phyloP scores from a whole-genome alignment of 139 green algal species.

The Picochlorum sp. region DNA sequence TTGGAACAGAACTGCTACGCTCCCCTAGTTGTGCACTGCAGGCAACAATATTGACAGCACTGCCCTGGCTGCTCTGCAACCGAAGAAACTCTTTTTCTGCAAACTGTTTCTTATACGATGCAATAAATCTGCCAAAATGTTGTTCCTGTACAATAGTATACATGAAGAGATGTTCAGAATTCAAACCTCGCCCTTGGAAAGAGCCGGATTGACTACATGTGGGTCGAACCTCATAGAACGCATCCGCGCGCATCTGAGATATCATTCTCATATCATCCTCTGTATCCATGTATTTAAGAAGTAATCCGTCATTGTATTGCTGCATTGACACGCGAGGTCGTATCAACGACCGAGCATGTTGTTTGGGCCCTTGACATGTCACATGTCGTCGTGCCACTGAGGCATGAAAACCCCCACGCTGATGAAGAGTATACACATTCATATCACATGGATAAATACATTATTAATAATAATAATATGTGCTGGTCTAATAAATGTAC shows the following conservation, averaged over 20 bases:
- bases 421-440: too few relatives aligned
- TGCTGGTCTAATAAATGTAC: too few relatives aligned
- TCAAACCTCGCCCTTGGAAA: too few relatives aligned
- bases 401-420: too few relatives aligned
- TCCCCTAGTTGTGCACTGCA: too few relatives aligned
- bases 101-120: constrained; percentile 16
- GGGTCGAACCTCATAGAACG: constrained; percentile 12
- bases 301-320: neutral
- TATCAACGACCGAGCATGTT: neutral
- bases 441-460: too few relatives aligned
- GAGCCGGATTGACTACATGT: too few relatives aligned
- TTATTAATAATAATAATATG: too few relatives aligned
- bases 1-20: too few relatives aligned
- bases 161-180: too few relatives aligned
- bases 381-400: too few relatives aligned
- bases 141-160: neutral
- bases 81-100: neutral
- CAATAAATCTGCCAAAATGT: constrained; percentile 8
- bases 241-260: constrained; percentile 7
- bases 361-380: neutral
- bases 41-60: too few relatives aligned
- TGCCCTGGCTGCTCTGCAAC: neutral
- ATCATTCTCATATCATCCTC: constrained; percentile 6
- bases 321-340: neutral
- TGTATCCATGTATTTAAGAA: neutral